Conservation (phyloP, 352 stramenopile species). For the Phytophthora lateralis region DNA sequence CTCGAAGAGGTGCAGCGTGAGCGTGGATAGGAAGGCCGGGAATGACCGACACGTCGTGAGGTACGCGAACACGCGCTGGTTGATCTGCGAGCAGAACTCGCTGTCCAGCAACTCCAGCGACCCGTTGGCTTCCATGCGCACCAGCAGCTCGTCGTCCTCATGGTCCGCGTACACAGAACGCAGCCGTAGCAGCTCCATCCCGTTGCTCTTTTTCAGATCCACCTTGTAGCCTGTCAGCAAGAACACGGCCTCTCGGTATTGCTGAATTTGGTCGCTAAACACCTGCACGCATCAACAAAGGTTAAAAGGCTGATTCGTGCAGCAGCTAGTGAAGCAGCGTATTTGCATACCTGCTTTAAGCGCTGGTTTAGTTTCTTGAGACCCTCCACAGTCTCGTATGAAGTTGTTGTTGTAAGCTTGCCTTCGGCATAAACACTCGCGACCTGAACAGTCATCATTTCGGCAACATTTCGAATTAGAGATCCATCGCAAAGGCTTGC, state of each 20-base stretch:
- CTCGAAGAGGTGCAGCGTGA: conserved; percentile 91
- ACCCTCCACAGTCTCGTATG: conserved; percentile 85
- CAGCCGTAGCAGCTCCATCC: conserved; percentile 74
- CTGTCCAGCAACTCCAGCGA: conserved; percentile 86
- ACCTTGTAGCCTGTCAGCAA: conserved; percentile 91
- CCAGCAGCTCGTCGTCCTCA: conserved; percentile 83
- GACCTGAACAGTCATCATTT: conserved; percentile 11
- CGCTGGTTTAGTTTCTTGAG: conserved; percentile 88
- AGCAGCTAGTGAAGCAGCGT: neutral
- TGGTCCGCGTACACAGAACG: conserved; percentile 86
- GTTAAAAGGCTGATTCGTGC: neutral
- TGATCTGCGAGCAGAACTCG: conserved; percentile 73
- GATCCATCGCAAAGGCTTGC: neutral
- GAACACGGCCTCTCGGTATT: conserved; percentile 90
- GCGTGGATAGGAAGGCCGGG: conserved; percentile 87
- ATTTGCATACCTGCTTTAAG: conserved; percentile 73
- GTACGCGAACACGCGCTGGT: conserved; percentile 39
- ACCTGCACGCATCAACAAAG: conserved; percentile 39
- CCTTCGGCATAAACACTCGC: conserved; percentile 23
- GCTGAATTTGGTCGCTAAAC: conserved; percentile 89
- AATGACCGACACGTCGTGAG: conserved; percentile 83
- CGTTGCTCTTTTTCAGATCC: conserved; percentile 83
- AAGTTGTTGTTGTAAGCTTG: conserved; percentile 76
- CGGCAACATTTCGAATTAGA: neutral
- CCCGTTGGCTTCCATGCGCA: conserved; percentile 80